Conservation (phyloP, 2,329 filamentous ascomycete species). For the Fusarium lateritium region DNA sequence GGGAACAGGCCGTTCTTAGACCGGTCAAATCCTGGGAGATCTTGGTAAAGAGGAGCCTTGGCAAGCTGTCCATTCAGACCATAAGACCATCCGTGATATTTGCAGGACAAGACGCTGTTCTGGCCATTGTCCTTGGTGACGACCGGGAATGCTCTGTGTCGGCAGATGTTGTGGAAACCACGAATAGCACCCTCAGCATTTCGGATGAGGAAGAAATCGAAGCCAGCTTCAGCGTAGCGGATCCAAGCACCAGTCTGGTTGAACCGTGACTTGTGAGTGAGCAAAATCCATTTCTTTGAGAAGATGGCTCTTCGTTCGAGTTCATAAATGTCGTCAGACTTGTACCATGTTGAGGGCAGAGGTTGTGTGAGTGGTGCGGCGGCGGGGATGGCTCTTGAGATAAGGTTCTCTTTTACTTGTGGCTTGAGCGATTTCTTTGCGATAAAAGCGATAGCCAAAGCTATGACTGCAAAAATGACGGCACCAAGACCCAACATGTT, state of each 20-base stretch:
- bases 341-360: conserved; percentile 61
- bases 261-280: conserved; percentile 67
- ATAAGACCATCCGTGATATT: conserved; percentile 75
- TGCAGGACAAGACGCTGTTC: conserved; percentile 68
- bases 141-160: conserved; percentile 72
- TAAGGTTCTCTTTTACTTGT: conserved; percentile 25
- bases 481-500: conserved; percentile 30
- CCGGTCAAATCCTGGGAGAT: conserved; percentile 69
- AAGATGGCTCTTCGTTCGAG: conserved; percentile 71
- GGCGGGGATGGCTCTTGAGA: conserved; percentile 28
- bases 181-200: conserved; percentile 69
- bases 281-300: conserved; percentile 68
- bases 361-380: conserved; percentile 35
- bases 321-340: conserved; percentile 67
- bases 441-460: conserved; percentile 9
- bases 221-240: conserved; percentile 68
- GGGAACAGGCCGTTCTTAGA: conserved; percentile 68
- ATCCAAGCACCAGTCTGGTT: conserved; percentile 68
- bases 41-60: conserved; percentile 72
- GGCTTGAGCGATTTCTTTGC: conserved; percentile 22
- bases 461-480: conserved; percentile 20
- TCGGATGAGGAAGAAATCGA: conserved; percentile 67
- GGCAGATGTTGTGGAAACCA: conserved; percentile 74
- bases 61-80: conserved; percentile 70
- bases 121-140: conserved; percentile 66